A percentile compares a stretch with the other conserved stretches of the same genome.
phyloP scores from a whole-genome alignment of 2,329 filamentous ascomycete species.

The Aspergillus quadricinctus region DNA sequence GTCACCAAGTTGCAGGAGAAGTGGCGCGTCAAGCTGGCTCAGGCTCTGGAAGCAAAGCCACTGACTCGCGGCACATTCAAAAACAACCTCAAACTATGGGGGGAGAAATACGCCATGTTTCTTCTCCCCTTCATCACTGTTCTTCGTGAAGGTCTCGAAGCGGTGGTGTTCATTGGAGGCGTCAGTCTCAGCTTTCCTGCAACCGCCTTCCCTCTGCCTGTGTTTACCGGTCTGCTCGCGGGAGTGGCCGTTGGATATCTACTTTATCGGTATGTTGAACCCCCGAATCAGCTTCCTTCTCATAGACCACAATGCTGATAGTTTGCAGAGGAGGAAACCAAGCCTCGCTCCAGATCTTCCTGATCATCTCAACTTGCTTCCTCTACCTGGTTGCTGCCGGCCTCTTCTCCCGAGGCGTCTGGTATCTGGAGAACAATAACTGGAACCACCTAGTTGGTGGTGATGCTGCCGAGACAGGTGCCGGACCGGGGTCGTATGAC shows the following conservation, averaged over 20 bases:
- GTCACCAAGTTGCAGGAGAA: constrained; percentile 81
- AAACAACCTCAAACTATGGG: constrained; percentile 55
- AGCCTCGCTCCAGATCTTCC: constrained; percentile 65
- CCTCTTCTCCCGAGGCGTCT: constrained; percentile 71
- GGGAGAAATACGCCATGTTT: constrained; percentile 83
- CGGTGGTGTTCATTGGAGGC: constrained; percentile 15
- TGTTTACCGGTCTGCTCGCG: constrained; percentile 66
- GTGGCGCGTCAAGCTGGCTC: constrained; percentile 77
- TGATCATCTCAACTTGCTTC: constrained; percentile 73
- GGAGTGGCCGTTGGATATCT: constrained; percentile 65
- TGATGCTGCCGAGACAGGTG: constrained; percentile 58
- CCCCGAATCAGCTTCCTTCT: neutral
- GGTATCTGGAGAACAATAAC: constrained; percentile 64
- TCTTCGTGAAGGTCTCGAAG: constrained; percentile 16
- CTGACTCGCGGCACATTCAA: constrained; percentile 32
- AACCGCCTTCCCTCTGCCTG: constrained; percentile 49
- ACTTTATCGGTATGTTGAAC: constrained; percentile 65
- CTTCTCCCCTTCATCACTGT: constrained; percentile 73
- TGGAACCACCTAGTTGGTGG: constrained; percentile 59
- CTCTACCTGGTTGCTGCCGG: constrained; percentile 79
- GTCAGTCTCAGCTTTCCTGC: constrained; percentile 55
- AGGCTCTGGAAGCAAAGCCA: constrained; percentile 57
- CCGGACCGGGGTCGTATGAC: constrained; percentile 73
- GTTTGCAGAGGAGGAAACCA: constrained; percentile 52
- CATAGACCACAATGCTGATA: neutral